A percentile compares a stretch with the other conserved stretches of the same genome.
phyloP scores from a whole-genome alignment of 2,329 filamentous ascomycete species.

The Verticillium isaacii region DNA sequence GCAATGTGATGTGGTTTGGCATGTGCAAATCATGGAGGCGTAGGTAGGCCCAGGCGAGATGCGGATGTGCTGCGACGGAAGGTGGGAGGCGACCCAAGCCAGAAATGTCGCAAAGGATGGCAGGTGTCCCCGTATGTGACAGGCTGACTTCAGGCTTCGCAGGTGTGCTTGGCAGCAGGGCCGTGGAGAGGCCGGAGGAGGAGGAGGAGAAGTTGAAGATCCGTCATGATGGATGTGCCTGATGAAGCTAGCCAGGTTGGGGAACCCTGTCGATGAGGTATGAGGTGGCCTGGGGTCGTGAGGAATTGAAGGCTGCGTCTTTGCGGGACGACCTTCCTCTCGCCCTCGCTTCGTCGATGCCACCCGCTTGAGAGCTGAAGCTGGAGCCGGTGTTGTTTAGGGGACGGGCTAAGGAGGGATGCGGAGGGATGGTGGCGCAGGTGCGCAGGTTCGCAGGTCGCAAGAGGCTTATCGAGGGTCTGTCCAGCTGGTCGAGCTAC shows the following conservation, averaged over 20 bases:
- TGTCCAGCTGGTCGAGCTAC: not conserved
- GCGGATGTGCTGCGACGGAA: not conserved
- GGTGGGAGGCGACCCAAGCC: not conserved
- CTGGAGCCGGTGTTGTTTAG: not conserved
- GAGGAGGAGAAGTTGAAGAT: not conserved
- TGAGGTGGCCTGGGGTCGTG: not conserved
- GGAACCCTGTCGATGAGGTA: conserved; percentile 2
- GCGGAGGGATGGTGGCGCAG: not conserved
- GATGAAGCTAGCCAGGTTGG: conserved; percentile 1
- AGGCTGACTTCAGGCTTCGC: not conserved
- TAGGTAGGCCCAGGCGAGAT: not conserved
- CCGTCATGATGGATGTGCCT: not conserved
- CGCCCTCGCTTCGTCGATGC: conserved; percentile 3
- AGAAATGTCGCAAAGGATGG: not conserved
- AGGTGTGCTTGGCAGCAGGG: conserved; percentile 1
- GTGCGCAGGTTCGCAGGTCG: not conserved
- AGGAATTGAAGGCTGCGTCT: not conserved
- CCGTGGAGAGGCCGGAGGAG: not conserved
- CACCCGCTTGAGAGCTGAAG: conserved; percentile 9
- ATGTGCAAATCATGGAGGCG: conserved; percentile 8
- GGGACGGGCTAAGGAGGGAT: not conserved
- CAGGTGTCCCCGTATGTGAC: not conserved
- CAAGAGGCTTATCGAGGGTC: not conserved
- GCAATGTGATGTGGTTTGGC: conserved; percentile 2
- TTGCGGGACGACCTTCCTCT: not conserved